Evolutionary conservation across 2,329 filamentous ascomycete genomes (phyloP).

Genomic region (Alternaria rosae): DNA sequence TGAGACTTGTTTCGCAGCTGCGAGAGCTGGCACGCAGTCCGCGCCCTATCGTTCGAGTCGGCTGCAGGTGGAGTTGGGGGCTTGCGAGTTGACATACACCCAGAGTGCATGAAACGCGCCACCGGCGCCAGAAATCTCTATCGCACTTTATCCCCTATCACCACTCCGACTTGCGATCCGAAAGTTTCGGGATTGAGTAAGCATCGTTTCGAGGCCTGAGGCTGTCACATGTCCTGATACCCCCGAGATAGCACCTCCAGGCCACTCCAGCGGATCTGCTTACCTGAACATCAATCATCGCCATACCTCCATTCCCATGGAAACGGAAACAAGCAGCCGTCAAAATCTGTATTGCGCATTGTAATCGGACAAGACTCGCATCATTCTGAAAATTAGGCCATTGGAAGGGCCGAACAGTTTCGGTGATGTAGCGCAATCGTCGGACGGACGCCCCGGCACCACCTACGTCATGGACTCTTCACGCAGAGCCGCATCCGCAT

Average conservation of each 20-base stretch:
- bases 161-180: neutral
- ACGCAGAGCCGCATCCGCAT: neutral
- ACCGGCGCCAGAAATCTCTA: neutral
- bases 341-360: neutral
- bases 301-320: neutral
- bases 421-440: neutral
- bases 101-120: neutral
- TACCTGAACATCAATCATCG: neutral
- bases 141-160: neutral
- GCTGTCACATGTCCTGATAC: neutral
- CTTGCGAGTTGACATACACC: neutral
- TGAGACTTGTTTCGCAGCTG: neutral
- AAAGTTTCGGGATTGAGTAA: neutral
- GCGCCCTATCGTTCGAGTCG: neutral
- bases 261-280: neutral
- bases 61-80: neutral
- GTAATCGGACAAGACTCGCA: neutral
- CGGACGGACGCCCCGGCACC: neutral
- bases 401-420: slow-evolving; percentile 2
- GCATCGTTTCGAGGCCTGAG: no score
- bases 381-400: neutral
- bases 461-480: neutral
- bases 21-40: neutral
- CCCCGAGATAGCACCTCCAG: neutral
- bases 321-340: neutral